A percentile compares a stretch with the other conserved stretches of the same genome.
Evolutionary conservation across 106 monocot species (phyloP).

Genomic region (Apostasia shenzhenica): DNA sequence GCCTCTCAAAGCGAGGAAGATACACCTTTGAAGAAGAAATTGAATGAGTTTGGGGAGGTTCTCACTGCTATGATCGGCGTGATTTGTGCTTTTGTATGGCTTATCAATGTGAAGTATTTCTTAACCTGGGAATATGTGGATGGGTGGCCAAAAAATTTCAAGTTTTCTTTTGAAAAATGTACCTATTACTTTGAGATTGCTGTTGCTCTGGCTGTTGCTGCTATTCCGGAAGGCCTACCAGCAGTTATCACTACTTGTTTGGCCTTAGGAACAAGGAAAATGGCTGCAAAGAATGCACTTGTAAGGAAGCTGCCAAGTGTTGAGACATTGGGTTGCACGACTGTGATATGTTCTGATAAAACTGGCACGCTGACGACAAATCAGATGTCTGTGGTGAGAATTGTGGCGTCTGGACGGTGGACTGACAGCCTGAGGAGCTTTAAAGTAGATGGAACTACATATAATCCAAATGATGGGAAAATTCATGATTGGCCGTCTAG

Average conservation of each 20-base stretch:
- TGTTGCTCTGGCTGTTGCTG: conserved; percentile 34
- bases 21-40: conserved; percentile 29
- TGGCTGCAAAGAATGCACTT: conserved; percentile 29
- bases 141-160: conserved; percentile 33
- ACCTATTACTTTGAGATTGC: conserved; percentile 33
- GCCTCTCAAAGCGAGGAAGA: conserved; percentile 35
- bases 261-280: conserved; percentile 32
- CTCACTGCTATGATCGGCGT: conserved; percentile 24
- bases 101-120: conserved; percentile 33
- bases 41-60: conserved; percentile 32
- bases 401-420: conserved; percentile 36
- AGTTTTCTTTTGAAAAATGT: conserved; percentile 35
- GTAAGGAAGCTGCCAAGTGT: conserved; percentile 66
- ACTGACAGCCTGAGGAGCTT: conserved; percentile 19
- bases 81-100: conserved; percentile 31
- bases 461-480: conserved; percentile 23
- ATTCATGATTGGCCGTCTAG: conserved; percentile 18
- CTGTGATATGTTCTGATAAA: conserved; percentile 29
- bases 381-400: conserved; percentile 48
- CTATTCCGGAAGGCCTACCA: conserved; percentile 36
- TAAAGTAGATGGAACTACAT: conserved; percentile 23
- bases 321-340: conserved; percentile 43
- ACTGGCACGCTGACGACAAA: conserved; percentile 62
- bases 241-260: conserved; percentile 39
- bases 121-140: conserved; percentile 34